Base-by-base conservation (phyloP, 2,329 filamentous ascomycete species). In the Colletotrichum sublineola region DNA sequence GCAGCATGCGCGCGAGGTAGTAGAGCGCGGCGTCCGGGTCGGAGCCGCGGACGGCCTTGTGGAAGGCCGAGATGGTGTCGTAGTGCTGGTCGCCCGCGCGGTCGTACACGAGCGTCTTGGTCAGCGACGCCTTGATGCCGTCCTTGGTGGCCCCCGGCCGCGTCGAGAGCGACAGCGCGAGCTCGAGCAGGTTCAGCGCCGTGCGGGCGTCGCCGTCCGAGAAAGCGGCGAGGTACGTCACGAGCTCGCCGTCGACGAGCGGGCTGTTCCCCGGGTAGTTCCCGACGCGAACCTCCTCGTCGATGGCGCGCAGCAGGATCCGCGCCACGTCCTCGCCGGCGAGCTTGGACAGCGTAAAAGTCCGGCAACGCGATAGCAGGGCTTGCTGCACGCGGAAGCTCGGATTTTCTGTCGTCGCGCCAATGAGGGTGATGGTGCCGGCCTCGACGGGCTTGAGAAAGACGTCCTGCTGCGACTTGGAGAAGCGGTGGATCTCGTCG, bases 371-470 rank as follows among this genome's bases (percentile, higher is more conserved):
- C 33, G 94, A 97, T 3, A 98, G 86, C 67, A 99, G 86, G 2
- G 96, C 96, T 75, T 90, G 92, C 76, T 96, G 93, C 53, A 99
- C 91, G 78, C 97, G 96, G 86, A 98, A 98, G 5, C 93, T 96
- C 0, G 96, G 96, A 76, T 99, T 99, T 81, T 99, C 96, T 0
- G 96, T 99, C 4, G 96, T 99, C 8, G 96, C 96, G 14, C 95
- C 96, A 73, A 98, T 96, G 40, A 99, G 86, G 0, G 94, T 98
- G 75, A 99, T 92, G 38, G 93, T 93, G 7, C 96, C 96, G 1
- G 91, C 91, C 82, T 99, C 96, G 31, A 98, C 96, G 0, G 96
- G 96, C 20, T 93, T 94, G 1, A 99, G 86, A 77, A 98, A 98
- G 1, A 98, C 93, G 81, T 98, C 96, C 79, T 99, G 96, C 80